Conservation (phyloP, 345 rosid genomes). For the Camelina laxa region DNA sequence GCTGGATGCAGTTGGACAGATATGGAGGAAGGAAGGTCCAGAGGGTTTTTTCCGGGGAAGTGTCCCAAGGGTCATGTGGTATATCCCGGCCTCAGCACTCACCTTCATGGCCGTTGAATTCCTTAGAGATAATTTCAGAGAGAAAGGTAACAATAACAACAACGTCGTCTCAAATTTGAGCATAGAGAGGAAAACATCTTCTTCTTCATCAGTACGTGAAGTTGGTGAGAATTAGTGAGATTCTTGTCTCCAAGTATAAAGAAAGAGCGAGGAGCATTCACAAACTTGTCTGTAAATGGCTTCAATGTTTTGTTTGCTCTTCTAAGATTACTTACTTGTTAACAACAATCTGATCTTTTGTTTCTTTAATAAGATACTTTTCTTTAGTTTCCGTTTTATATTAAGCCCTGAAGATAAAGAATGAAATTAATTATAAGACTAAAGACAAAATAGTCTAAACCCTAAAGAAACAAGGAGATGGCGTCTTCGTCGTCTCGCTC, state of each 20-base stretch:
- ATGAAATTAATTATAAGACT: neutral
- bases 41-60: constrained; percentile 88
- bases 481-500: constrained; percentile 58
- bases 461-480: constrained; percentile 33
- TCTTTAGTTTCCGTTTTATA: neutral
- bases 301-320: constrained; percentile 3
- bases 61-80: constrained; percentile 90
- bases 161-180: constrained; percentile 48
- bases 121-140: constrained; percentile 74
- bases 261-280: constrained; percentile 1
- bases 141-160: constrained; percentile 36
- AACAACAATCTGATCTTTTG: constrained; percentile 31
- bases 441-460: constrained; percentile 27
- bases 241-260: constrained; percentile 14
- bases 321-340: constrained; percentile 3
- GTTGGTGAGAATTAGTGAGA: constrained; percentile 47
- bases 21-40: constrained; percentile 72
- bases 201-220: constrained; percentile 44
- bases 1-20: constrained; percentile 72
- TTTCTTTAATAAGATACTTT: constrained; percentile 12
- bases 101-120: constrained; percentile 98
- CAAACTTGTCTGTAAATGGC: constrained; percentile 38
- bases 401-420: neutral
- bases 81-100: constrained; percentile 93
- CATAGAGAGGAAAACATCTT: constrained; percentile 59